A percentile compares a stretch with the other conserved stretches of the same genome.
These are phyloP conservation scores for Antrodiella citrinella DNA, from an alignment of 768 basidiomycete genomes.

Conservation along the genomic window DNA sequence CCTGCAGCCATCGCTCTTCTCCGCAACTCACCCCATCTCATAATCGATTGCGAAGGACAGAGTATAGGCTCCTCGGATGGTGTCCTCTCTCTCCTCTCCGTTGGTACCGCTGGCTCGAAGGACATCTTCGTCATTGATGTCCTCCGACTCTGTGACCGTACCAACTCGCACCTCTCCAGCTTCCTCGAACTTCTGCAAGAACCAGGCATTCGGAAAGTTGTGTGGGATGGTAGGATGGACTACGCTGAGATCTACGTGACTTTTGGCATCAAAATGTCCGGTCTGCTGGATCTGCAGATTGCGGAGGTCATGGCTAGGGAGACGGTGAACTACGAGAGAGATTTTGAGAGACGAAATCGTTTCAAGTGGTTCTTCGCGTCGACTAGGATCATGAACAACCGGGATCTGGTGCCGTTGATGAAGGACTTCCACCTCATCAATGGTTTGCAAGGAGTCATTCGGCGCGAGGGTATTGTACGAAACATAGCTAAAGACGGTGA, in stretches of 20 bases:
- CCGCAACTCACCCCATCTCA: conserved; percentile 13
- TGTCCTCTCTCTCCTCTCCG: conserved; percentile 29
- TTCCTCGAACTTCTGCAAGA: conserved; percentile 24
- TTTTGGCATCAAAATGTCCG: conserved; percentile 23
- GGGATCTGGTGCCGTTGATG: conserved; percentile 14
- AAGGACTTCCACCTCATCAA: conserved; percentile 25
- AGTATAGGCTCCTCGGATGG: conserved; percentile 27
- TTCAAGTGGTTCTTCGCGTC: conserved; percentile 16
- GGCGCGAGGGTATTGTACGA: conserved; percentile 15
- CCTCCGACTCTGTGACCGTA: conserved; percentile 16
- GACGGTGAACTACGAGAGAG: conserved; percentile 5
- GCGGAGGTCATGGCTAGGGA: conserved; percentile 24
- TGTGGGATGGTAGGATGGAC: conserved; percentile 37
- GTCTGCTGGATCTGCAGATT: conserved; percentile 33
- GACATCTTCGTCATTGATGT: conserved; percentile 32
- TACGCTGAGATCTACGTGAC: conserved; percentile 26
- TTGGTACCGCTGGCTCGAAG: conserved; percentile 27
- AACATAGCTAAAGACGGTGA: conserved; percentile 26
- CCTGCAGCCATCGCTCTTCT: not conserved
- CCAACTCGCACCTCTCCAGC: conserved; percentile 9
- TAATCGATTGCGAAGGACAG: conserved; percentile 36
- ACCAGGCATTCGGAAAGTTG: conserved; percentile 26
- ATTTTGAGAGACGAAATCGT: conserved; percentile 20
- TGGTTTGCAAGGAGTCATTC: conserved; percentile 29
- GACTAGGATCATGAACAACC: conserved; percentile 16